These are phyloP conservation scores for Tuctoria greenei DNA, from an alignment of 176 grass and related monocot species.

Conservation along the genomic window DNA sequence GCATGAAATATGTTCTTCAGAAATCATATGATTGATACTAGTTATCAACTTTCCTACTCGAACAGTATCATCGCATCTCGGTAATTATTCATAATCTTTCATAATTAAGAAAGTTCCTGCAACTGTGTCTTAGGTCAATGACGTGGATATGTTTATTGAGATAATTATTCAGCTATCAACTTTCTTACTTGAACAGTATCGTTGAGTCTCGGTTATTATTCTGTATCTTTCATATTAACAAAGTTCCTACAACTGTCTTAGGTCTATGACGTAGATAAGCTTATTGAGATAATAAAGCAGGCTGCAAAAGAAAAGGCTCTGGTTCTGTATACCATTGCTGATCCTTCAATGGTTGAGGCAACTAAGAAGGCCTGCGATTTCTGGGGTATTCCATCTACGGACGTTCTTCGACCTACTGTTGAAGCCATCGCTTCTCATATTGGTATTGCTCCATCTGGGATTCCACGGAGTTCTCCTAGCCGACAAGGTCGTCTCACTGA, in stretches of 20 bases:
- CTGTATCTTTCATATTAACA: conserved; percentile 27
- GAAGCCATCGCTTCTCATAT: conserved; percentile 91
- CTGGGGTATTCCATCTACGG: conserved; percentile 61
- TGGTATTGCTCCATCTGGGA: conserved; percentile 91
- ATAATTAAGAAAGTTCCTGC: no score
- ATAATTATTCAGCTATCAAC: no score
- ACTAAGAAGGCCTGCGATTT: conserved; percentile 76
- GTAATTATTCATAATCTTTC: no score
- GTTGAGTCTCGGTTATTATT: neutral
- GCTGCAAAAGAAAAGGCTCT: conserved; percentile 86
- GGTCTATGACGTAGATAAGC: conserved; percentile 63
- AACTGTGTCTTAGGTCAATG: no score
- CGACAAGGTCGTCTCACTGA: conserved; percentile 57
- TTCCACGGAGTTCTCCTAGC: conserved; percentile 71
- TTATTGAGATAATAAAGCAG: conserved; percentile 87
- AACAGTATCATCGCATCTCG: no score
- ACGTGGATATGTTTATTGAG: neutral
- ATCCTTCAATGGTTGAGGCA: conserved; percentile 73
- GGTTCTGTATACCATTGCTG: conserved; percentile 85
- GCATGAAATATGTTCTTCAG: no score
- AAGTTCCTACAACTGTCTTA: conserved; percentile 39
- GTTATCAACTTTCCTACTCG: neutral
- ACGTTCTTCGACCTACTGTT: conserved; percentile 80
- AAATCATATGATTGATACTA: no score
- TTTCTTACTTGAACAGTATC: conserved; percentile 15